Base-by-base conservation (phyloP, 352 stramenopile species). In the Blastocystis sp. region DNA sequence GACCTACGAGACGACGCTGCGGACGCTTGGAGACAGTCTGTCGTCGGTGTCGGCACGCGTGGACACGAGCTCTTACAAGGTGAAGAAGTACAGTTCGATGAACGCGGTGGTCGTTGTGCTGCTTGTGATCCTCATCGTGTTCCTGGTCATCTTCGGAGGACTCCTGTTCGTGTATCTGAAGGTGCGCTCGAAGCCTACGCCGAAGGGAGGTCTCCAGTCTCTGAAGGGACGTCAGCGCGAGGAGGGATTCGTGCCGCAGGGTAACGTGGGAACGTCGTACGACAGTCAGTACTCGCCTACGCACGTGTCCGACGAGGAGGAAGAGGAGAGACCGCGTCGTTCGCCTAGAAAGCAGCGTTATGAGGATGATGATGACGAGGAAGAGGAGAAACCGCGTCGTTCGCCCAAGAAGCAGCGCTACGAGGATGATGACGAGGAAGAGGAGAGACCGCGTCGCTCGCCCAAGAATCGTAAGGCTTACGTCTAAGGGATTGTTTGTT, bases 81-180 rank as follows among this genome's bases (percentile, higher is more conserved):
- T 78, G 67, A 78, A 46, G 44, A 78, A 61, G 42, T 78, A 78
- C 44, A 57, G 34, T 11, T 78, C 67, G 48, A 78, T 78, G 67
- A 78, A 78, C 36, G 67, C 42, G 14, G 67, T 78, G 67, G 67
- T 78, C 8, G 40, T 78, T 27, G 42, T 78, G 7, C 48, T 78
- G 40, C 24, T 78, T 1, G 53, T 78, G 16, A n/a, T 78, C 8
- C 67, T 78, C n/a, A 32, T 78, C 29, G 42, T 78, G 16, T 78
- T 78, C 67, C n/a, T 78, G 21, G 11, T 57, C 42, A 38, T 78
- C 14, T 78, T 78, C 36, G 67, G 2, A 14, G 67, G 36, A 8
- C 49, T 78, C 16, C 36, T 53, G 1, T 54, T 78, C 49, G 49
- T 78, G 36, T 78, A 78, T 27, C 38, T 78, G 9, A 49, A 78